Base-by-base conservation (phyloP, 106 monocot genomes). In the Dendrobium huoshanense region DNA sequence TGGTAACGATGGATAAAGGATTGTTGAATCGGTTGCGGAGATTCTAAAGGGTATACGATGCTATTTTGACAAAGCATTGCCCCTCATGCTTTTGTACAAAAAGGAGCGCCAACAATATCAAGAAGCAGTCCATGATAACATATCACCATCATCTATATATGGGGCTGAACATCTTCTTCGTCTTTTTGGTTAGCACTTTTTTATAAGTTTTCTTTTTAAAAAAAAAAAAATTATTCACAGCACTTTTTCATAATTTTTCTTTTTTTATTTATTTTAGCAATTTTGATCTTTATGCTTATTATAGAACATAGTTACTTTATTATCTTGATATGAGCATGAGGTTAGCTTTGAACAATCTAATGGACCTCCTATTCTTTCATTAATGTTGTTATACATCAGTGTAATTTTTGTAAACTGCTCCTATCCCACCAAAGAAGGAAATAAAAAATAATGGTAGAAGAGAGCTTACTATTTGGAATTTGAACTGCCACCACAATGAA, bases 41-140 rank as follows among this genome's bases (percentile, higher is more conserved):
- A 92, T 98, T 80, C 78, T 98, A 25, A 98, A 94, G 81, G 97
- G 94, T 11, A 45, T 98, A 54, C 89, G 94, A 29, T 86, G 90
- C 55, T 98, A 98, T 77, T 98, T 98, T 87, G 97, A 98, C 84
- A 98, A 98, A 84, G 97, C 97, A 81, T 89, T 98, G 73, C 83
- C 83, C 27, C 78, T 84, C 8, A 89, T 94, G 87, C 89, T 98
- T 85, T 73, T 98, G 41, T 98, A 98, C 83, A 98, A 94, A 77
- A 95, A 90, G 79, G 97, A 98, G 79, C 85, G 89, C 45, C 79
- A 90, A 64, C 97, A 98, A 86, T 98, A 91, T 81, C 81, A 87
- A 37, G 94, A 95, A 83, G 82, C 80, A 24, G 84, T 98, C 40
- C 64, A 59, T 72, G 97, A 89, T 75, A 86, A 91, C 82, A 74